Evolutionary conservation across 768 basidiomycete genomes (phyloP), one percentile per base, ranked within the genome.

Genomic region (Phaeotremella skinneri): DNA sequence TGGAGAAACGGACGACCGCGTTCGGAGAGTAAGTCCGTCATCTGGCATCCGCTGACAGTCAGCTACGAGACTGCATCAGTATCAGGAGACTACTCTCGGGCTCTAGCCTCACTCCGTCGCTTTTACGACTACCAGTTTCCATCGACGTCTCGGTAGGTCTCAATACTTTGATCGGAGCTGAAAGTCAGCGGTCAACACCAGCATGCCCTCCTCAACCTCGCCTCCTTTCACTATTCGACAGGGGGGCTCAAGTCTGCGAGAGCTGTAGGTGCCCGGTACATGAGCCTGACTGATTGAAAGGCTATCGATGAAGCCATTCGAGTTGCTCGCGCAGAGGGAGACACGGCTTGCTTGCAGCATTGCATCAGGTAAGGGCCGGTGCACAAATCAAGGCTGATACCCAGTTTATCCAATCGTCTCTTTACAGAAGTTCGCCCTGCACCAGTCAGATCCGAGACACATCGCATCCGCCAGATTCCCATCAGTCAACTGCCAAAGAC

Each of bases 111-210:
- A 0, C 52, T 78, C 1, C 49, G 70, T 9, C 62, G 65, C 7
- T 77, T 78, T 59, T 78, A 74, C 59, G 73, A 74, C 50, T 74
- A 76, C 57, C 70, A 74, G 25, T 72, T 73, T 50, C 75, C 77
- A 1, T 49, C 61, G 2, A 52, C 66, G 25, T 58, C 63, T 5
- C 54, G 68, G 73, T 72, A 21, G 56, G 70, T 60, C 4, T 7
- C 20, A 37, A 4, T 32, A 17, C 48, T 47, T 17, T 43, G 13
- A 14, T 1, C 20, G 25, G 30, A 31, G 6, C n/a, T 25, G 16
- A 39, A 37, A 27, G n/a, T 20, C 27, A 75, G 72, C 52, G 72
- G 67, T 4, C 64, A 72, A 47, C 77, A 78, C 65, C 76, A 76
- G 31, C 77, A 78, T 52, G 77, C 74, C 0, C 59, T 78, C 7